A percentile compares a stretch with the other conserved stretches of the same genome.
Conservation (phyloP, 768 basidiomycete species). For the Macrocybe gigantea region DNA sequence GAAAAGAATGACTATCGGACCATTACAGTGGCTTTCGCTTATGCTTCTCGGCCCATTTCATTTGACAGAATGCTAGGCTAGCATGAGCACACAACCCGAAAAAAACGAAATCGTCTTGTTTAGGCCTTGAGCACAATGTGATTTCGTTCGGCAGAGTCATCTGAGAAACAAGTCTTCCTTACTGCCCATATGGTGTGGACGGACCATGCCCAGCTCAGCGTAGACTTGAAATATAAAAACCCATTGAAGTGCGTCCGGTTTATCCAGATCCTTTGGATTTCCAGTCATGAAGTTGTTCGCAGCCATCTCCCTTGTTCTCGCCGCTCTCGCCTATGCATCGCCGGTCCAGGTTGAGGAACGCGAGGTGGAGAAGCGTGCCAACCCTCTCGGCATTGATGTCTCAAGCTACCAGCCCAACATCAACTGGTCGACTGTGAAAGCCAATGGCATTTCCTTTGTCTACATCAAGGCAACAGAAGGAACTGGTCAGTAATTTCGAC, state of each 20-base stretch:
- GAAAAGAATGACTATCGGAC: too few species aligned
- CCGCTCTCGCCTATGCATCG: constrained; percentile 6
- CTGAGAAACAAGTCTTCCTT: not conserved
- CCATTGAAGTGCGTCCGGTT: not conserved
- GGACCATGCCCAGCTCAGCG: not conserved
- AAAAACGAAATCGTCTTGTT: too few species aligned
- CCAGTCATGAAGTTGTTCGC: constrained; percentile 12
- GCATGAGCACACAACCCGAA: too few species aligned
- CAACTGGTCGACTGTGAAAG: constrained; percentile 45
- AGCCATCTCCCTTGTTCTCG: constrained; percentile 9
- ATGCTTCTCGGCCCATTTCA: too few species aligned
- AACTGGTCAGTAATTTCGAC: constrained; percentile 7
- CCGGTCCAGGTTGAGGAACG: not conserved
- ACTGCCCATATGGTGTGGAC: not conserved
- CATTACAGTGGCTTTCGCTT: too few species aligned
- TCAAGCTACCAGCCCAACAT: constrained; percentile 31
- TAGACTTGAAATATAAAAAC: not conserved
- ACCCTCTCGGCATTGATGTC: not conserved
- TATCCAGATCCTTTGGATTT: not conserved
- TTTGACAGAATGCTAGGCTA: too few species aligned
- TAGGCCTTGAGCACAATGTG: too few species aligned
- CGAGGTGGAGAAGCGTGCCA: constrained; percentile 15
- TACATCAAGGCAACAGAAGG: constrained; percentile 65
- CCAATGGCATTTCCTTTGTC: constrained; percentile 47
- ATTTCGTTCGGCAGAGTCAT: not conserved